A percentile compares a stretch with the other conserved stretches of the same genome.
Evolutionary conservation across 345 rosid species (phyloP).

Genomic region (Citrus glauca): DNA sequence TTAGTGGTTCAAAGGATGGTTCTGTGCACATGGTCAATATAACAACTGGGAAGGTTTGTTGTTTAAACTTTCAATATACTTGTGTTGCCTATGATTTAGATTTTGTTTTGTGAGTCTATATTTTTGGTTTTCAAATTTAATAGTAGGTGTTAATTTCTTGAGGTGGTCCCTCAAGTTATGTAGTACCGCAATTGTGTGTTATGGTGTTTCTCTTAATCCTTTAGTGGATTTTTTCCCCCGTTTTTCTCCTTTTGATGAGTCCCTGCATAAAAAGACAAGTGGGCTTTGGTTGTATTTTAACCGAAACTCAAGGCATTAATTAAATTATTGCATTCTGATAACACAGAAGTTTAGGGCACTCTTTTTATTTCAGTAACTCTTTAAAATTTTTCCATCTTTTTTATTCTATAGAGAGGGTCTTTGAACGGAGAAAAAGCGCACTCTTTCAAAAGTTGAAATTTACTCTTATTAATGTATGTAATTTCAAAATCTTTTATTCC

Average conservation of each 20-base stretch:
- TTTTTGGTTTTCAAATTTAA: not conserved
- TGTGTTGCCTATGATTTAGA: not conserved
- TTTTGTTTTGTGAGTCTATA: not conserved
- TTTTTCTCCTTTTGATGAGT: not conserved
- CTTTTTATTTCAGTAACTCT: no score
- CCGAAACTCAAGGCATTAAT: not conserved
- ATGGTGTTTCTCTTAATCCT: not conserved
- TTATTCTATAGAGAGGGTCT: no score
- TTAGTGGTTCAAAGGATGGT: slow-evolving; percentile 79
- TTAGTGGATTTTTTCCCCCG: not conserved
- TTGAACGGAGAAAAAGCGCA: no score
- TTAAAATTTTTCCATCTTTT: no score
- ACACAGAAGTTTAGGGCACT: not conserved
- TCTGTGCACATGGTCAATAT: slow-evolving; percentile 81
- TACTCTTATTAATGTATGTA: no score
- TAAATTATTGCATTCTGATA: not conserved
- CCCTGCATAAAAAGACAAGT: not conserved
- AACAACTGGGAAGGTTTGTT: slow-evolving; percentile 68
- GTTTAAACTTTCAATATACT: not conserved
- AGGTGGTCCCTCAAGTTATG: not conserved
- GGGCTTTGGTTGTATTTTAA: not conserved
- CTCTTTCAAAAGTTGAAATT: no score
- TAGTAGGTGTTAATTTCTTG: not conserved
- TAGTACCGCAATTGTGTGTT: not conserved
- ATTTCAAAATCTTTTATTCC: no score